phyloP scores from a whole-genome alignment of 768 basidiomycete species.

The Chlorophyllum brunneum region DNA sequence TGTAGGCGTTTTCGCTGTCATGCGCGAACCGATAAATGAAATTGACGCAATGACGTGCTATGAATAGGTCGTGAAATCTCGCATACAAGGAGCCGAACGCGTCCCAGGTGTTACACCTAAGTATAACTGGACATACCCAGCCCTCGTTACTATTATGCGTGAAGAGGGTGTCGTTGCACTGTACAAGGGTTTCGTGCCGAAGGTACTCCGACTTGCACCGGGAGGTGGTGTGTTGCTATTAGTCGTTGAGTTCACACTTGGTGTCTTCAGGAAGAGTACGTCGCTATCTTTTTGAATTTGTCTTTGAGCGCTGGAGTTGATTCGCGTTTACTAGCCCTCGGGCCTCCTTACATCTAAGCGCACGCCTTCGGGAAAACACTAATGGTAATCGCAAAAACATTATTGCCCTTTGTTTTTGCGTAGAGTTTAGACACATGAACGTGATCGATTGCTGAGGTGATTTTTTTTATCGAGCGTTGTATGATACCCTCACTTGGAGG shows the following conservation, averaged over 20 bases:
- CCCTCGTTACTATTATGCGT: slow-evolving; percentile 72
- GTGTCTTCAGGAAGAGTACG: slow-evolving; percentile 69
- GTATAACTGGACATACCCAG: slow-evolving; percentile 96
- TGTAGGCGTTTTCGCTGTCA: slow-evolving; percentile 18
- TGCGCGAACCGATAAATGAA: not conserved
- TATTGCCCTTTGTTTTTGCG: too few species aligned
- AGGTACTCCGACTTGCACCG: slow-evolving; percentile 91
- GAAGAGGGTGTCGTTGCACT: slow-evolving; percentile 85
- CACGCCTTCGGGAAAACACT: too few species aligned
- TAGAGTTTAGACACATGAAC: too few species aligned
- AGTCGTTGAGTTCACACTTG: slow-evolving; percentile 86
- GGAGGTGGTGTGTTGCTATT: slow-evolving; percentile 93
- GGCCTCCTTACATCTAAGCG: slow-evolving; percentile 50
- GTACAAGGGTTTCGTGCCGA: slow-evolving; percentile 95
- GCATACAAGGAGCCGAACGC: slow-evolving; percentile 77
- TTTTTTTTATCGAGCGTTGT: not conserved
- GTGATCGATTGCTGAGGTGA: not conserved
- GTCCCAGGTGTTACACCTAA: slow-evolving; percentile 73
- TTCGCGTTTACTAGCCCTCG: slow-evolving; percentile 34
- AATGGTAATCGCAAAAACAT: too few species aligned
- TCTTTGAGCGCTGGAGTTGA: not conserved
- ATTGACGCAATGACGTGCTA: not conserved
- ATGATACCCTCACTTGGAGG: not conserved
- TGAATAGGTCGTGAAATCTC: slow-evolving; percentile 86
- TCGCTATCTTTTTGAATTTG: slow-evolving; percentile 1